A percentile compares a stretch with the other conserved stretches of the same genome.
These are phyloP conservation scores for Solanum gracilifrons DNA, from an alignment of 257 asterid genomes.

Conservation along the genomic window DNA sequence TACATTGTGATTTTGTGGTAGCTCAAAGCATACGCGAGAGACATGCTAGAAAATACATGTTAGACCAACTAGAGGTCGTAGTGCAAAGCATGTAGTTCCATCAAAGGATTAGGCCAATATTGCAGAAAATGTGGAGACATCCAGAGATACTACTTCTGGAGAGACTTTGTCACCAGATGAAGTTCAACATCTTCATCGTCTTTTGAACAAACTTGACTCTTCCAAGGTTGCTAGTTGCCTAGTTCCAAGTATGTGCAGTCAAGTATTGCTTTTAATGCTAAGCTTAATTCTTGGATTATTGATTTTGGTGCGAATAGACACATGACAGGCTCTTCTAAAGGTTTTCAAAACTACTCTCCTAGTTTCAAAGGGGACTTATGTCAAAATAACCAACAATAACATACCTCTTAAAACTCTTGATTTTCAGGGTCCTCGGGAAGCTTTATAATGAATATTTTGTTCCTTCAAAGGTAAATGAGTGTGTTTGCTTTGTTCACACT, in stretches of 20 bases:
- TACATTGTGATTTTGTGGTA: background rate
- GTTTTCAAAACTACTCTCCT: background rate
- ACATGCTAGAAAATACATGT: background rate
- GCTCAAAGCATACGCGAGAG: background rate
- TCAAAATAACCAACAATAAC: no score
- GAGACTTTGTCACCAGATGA: background rate
- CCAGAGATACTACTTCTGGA: background rate
- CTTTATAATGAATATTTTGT: background rate
- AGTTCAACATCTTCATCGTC: background rate
- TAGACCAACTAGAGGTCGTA: background rate
- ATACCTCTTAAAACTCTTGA: background rate
- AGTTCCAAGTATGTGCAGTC: background rate
- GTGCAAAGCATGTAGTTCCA: background rate
- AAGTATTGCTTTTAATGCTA: background rate
- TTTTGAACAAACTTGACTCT: background rate
- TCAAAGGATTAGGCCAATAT: background rate
- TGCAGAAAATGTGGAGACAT: background rate
- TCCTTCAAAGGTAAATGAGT: background rate
- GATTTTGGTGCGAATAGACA: background rate
- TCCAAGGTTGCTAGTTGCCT: background rate
- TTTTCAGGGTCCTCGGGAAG: background rate
- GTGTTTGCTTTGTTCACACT: background rate
- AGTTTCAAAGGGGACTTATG: background rate
- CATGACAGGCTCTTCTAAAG: background rate
- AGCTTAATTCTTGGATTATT: background rate